phyloP scores from a whole-genome alignment of 148 eudicot species.

The Chenopodium berlandieri region DNA sequence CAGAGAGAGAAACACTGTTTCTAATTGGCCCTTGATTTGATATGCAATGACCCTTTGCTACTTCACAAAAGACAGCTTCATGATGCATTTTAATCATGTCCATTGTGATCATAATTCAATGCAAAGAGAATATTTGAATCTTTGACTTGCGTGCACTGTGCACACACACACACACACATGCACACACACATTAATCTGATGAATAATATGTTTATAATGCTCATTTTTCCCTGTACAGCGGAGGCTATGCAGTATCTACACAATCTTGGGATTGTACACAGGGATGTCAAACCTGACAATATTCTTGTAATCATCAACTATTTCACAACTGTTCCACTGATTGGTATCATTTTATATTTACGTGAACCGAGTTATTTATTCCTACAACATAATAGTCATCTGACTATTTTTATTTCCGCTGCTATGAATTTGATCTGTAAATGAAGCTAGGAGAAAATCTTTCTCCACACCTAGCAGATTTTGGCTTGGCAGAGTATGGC shows the following conservation, averaged over 20 bases:
- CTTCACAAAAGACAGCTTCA: neutral
- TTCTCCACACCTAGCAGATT: conserved; percentile 73
- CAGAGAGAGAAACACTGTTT: too few relatives aligned
- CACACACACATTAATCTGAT: neutral
- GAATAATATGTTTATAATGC: neutral
- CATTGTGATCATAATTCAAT: neutral
- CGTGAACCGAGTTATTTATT: neutral
- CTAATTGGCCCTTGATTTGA: neutral
- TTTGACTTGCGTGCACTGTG: neutral
- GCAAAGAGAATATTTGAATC: neutral
- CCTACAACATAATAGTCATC: neutral
- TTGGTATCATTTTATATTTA: conserved; percentile 27
- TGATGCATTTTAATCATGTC: neutral
- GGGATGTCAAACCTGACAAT: conserved; percentile 97
- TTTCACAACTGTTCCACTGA: conserved; percentile 20
- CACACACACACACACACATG: neutral
- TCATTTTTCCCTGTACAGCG: conserved; percentile 48
- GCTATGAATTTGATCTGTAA: conserved; percentile 7
- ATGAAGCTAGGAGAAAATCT: conserved; percentile 71
- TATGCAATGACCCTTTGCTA: neutral
- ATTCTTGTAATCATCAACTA: conserved; percentile 76
- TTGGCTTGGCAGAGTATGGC: conserved; percentile 88
- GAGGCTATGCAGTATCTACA: conserved; percentile 80
- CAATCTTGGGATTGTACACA: conserved; percentile 81
- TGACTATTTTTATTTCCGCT: neutral